Conservation (phyloP, 2,329 filamentous ascomycete genomes). For the Apiospora pterosperma region DNA sequence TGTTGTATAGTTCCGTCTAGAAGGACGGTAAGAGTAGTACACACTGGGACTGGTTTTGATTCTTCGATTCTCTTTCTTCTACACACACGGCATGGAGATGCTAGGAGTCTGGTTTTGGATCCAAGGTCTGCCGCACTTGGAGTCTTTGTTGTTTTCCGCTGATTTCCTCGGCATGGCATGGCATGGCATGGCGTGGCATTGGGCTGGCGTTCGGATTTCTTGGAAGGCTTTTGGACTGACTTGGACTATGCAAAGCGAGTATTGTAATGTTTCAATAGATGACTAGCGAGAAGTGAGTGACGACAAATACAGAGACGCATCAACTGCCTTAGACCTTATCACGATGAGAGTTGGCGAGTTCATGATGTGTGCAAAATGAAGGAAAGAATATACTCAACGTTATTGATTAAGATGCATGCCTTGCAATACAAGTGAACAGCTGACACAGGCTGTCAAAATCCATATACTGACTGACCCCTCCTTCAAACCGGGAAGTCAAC, state of each 20-base stretch:
- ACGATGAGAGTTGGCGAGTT: not conserved
- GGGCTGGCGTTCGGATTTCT: not conserved
- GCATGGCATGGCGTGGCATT: not conserved
- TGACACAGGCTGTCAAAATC: not conserved
- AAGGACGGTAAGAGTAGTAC: not conserved
- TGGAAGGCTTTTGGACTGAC: not conserved
- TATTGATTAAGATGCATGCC: too few relatives aligned
- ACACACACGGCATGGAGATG: not conserved
- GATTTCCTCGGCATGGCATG: not conserved
- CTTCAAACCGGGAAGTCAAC: not conserved
- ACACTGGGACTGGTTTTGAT: not conserved
- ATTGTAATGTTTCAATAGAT: conserved; percentile 4
- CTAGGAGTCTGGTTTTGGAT: not conserved
- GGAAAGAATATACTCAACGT: not conserved
- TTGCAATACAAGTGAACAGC: too few relatives aligned
- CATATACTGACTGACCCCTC: not conserved
- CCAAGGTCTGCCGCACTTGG: not conserved
- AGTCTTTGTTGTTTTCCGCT: not conserved
- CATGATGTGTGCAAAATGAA: not conserved
- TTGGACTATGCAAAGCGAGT: conserved; percentile 3
- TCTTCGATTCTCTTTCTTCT: not conserved
- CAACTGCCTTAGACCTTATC: not conserved
- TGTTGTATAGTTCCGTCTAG: not conserved
- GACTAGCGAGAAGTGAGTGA: not conserved
- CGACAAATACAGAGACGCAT: not conserved